phyloP scores from a whole-genome alignment of 1,284 basidiomycete species.

The Trametes versicolor region DNA sequence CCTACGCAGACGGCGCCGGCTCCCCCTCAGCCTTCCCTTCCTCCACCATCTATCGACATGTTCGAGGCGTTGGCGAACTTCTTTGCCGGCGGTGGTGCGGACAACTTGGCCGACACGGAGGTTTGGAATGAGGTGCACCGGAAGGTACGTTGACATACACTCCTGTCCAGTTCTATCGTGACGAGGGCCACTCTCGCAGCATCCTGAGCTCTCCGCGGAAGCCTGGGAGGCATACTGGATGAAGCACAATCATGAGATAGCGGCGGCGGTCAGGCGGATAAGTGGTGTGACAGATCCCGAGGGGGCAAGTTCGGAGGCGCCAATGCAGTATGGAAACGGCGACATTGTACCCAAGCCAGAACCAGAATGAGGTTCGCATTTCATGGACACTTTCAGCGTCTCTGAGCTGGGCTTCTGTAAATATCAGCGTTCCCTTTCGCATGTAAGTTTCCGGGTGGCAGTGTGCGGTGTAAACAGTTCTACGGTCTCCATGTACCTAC shows the following conservation, averaged over 20 bases:
- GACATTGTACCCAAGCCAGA: conserved; percentile 15
- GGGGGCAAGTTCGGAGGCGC: conserved; percentile 6
- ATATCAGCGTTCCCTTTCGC: no score
- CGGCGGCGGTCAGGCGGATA: conserved; percentile 36
- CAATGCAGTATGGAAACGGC: conserved; percentile 10
- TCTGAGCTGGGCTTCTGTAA: not conserved
- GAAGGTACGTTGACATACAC: conserved; percentile 36
- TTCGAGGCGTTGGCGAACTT: conserved; percentile 60
- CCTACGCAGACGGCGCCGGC: not conserved
- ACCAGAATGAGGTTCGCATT: conserved; percentile 14
- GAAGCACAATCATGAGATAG: conserved; percentile 53
- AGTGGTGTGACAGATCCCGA: conserved; percentile 1
- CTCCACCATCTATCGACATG: conserved; percentile 42
- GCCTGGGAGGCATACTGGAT: conserved; percentile 69
- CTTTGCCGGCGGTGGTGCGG: conserved; percentile 58
- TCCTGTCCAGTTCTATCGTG: not conserved
- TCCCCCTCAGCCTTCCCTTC: not conserved
- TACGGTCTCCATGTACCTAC: no score
- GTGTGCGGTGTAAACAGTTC: not conserved
- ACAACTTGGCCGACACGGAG: conserved; percentile 54
- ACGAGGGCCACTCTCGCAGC: conserved; percentile 46
- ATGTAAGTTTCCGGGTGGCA: not conserved
- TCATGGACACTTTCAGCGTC: not conserved
- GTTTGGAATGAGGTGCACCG: conserved; percentile 52
- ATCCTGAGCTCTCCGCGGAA: conserved; percentile 53